Evolutionary conservation across 768 basidiomycete genomes (phyloP), one percentile per base, ranked within the genome.

Genomic region (Albatrellus ellisii): DNA sequence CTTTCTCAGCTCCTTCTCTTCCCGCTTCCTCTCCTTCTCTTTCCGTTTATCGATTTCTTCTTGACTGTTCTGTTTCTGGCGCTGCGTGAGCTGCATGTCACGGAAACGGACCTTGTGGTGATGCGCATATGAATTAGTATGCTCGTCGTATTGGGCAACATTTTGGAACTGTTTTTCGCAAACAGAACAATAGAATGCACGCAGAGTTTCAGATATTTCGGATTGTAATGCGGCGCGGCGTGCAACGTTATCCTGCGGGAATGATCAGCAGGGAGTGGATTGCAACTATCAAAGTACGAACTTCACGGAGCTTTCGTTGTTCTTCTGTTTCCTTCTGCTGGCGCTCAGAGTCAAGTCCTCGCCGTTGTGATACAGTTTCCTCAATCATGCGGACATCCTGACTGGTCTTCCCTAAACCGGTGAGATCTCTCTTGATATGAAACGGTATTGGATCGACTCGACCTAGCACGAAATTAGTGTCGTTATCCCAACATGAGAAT

Each of bases 131-230:
- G 87, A 87, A 53, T 88, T 89, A 41, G 82, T 84, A 59, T 90
- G 87, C 53, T 89, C 87, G 49, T 89, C 87, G 52, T 84, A 90
- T 53, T 87, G 86, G 0, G 83, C 77, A 15, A 89, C 82, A 37
- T 71, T 89, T 57, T 78, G 72, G 62, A 88, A 89, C 56, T 90
- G 87, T 56, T 88, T 88, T 47, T 87, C 84, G 63, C 87, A 90
- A 15, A 87, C 68, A 20, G 67, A 61, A 56, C 87, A 90, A 55
- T 87, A 88, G 60, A 89, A 89, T 7, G 82, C 68, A 25, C 69
- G 69, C 36, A 89, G 67, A 4, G 77, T 76, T 36, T 68, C 67
- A 1, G 70, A 72, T 24, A 90, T 74, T 56, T 89, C 82, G 21
- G 66, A 68, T 51, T 75, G 68, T 29, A 87, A 62, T 8, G 79